These are phyloP conservation scores for Pleurotus giganteus DNA, from an alignment of 768 basidiomycete species.

Conservation along the genomic window DNA sequence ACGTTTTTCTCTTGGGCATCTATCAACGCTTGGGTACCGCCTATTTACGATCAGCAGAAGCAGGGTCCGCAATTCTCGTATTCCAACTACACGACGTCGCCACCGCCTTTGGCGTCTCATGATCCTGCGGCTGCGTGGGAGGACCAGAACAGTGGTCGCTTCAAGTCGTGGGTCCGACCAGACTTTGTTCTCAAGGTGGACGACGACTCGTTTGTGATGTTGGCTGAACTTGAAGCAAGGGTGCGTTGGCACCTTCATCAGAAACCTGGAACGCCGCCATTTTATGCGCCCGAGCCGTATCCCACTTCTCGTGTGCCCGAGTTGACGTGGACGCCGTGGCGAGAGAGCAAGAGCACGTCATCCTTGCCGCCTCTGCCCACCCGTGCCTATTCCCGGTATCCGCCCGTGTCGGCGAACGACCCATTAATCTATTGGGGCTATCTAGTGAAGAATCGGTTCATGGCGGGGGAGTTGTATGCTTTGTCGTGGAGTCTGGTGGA, in stretches of 20 bases:
- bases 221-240: constrained; percentile 91
- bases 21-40: constrained; percentile 87
- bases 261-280: constrained; percentile 23
- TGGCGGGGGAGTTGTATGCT: constrained; percentile 94
- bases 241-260: constrained; percentile 73
- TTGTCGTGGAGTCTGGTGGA: constrained; percentile 85
- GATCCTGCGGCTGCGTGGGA: constrained; percentile 62
- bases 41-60: constrained; percentile 54
- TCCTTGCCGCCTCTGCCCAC: neutral
- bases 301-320: neutral
- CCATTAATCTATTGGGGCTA: constrained; percentile 88
- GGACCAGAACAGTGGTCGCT: constrained; percentile 40
- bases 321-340: neutral
- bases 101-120: constrained; percentile 67
- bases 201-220: constrained; percentile 94
- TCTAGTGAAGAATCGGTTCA: constrained; percentile 88
- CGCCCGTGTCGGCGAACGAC: constrained; percentile 33
- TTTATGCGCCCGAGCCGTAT: neutral
- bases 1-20: constrained; percentile 93
- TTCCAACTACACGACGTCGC: constrained; percentile 50
- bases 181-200: constrained; percentile 94
- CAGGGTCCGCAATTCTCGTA: constrained; percentile 60
- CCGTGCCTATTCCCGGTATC: neutral
- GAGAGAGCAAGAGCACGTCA: neutral
- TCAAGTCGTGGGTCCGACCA: constrained; percentile 75